A percentile compares a stretch with the other conserved stretches of the same genome.
Evolutionary conservation across 2,329 filamentous ascomycete species (phyloP).

Genomic region (Colletotrichum noveboracense): DNA sequence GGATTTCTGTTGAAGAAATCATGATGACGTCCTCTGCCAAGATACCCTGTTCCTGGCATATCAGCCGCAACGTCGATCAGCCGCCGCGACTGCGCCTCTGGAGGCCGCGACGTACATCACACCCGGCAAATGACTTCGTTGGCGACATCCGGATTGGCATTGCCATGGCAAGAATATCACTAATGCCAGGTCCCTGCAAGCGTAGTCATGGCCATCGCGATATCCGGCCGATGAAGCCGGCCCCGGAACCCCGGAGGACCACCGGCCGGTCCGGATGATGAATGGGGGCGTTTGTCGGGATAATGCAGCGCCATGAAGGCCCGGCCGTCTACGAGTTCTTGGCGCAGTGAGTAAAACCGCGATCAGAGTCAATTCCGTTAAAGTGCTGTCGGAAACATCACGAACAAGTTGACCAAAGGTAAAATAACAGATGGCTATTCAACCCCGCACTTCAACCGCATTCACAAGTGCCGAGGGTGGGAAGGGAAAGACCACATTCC

Average conservation of each 20-base stretch:
- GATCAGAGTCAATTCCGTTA: background rate
- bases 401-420: background rate
- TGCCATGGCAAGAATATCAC: background rate
- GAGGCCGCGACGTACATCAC: background rate
- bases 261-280: background rate
- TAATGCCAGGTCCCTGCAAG: background rate
- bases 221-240: background rate
- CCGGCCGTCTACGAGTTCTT: background rate
- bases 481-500: background rate
- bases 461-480: background rate
- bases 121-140: background rate
- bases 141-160: background rate
- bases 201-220: background rate
- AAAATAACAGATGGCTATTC: background rate
- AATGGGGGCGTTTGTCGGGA: background rate
- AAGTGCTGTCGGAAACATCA: background rate
- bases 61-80: background rate
- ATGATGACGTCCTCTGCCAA: background rate
- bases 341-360: background rate
- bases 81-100: background rate
- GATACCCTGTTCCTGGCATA: background rate
- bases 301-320: background rate
- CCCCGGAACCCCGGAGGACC: background rate
- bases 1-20: background rate
- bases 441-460: background rate